A percentile compares a stretch with the other conserved stretches of the same genome.
These are phyloP conservation scores for Aureobasidium vineae DNA, from an alignment of 2,329 filamentous ascomycete species.

Conservation along the genomic window DNA sequence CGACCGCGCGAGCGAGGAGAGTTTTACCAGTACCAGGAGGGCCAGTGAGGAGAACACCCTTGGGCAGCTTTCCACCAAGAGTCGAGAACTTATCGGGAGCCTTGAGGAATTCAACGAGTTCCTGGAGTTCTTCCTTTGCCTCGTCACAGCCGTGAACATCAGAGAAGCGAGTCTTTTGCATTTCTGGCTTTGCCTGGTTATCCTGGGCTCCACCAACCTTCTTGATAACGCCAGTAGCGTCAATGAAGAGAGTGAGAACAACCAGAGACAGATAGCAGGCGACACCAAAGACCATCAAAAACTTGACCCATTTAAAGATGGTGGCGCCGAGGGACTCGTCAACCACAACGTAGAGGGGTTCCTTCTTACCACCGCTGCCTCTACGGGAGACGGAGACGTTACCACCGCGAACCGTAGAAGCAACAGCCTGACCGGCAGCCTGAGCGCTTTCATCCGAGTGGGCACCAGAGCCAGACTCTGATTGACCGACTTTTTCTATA, in stretches of 20 bases:
- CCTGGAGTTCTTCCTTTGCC: constrained; percentile 95
- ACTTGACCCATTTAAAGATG: constrained; percentile 91
- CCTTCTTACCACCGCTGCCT: constrained; percentile 70
- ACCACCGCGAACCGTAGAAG: constrained; percentile 66
- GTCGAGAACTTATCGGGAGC: constrained; percentile 91
- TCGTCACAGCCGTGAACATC: constrained; percentile 98
- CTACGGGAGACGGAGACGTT: constrained; percentile 58
- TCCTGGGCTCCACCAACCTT: constrained; percentile 69
- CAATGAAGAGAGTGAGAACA: constrained; percentile 76
- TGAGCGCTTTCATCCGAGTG: constrained; percentile 65
- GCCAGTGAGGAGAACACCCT: constrained; percentile 91
- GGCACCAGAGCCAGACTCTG: constrained; percentile 43
- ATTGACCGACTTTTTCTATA: constrained; percentile 59
- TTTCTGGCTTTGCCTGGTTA: constrained; percentile 86
- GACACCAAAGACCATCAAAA: constrained; percentile 73
- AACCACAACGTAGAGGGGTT: constrained; percentile 92
- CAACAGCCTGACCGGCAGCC: constrained; percentile 77
- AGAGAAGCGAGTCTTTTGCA: constrained; percentile 84
- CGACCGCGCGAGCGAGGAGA: constrained; percentile 88
- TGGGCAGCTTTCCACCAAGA: constrained; percentile 93
- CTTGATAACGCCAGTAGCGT: constrained; percentile 74
- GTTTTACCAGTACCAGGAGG: constrained; percentile 98
- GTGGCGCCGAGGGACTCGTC: constrained; percentile 79
- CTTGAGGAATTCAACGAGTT: constrained; percentile 93
- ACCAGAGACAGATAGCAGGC: constrained; percentile 77